Evolutionary conservation across 2,329 filamentous ascomycete genomes (phyloP).

Genomic region (Sordariomycetes sp.): DNA sequence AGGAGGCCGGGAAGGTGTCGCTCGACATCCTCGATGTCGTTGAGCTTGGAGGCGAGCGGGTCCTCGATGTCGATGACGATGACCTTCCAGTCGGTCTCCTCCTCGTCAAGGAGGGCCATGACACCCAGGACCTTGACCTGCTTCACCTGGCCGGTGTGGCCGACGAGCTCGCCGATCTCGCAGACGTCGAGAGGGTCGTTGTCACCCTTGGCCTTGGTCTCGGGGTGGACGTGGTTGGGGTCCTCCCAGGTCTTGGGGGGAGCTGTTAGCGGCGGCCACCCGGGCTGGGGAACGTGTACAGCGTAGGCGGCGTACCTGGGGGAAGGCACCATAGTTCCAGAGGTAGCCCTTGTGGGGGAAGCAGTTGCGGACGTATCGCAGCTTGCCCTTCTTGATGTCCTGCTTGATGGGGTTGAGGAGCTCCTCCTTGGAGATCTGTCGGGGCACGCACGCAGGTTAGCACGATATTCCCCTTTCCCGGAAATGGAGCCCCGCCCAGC

Average conservation of each 20-base stretch:
- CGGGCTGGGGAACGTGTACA: background rate
- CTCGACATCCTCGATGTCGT: conserved; percentile 98
- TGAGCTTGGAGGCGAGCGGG: conserved; percentile 88
- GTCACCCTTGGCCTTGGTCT: conserved; percentile 99
- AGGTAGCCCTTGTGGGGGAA: conserved; percentile 99
- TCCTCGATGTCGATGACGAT: conserved; percentile 99
- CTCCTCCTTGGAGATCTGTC: conserved; percentile 96
- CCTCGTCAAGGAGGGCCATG: conserved; percentile 98
- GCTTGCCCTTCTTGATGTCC: conserved; percentile 99
- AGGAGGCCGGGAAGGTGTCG: conserved; percentile 93
- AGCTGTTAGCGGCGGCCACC: background rate
- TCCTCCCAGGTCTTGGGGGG: conserved; percentile 89
- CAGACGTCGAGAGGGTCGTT: conserved; percentile 99
- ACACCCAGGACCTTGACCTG: conserved; percentile 99
- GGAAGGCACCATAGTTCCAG: conserved; percentile 99
- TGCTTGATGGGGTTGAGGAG: conserved; percentile 98
- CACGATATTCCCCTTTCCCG: background rate
- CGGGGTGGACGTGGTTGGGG: conserved; percentile 87
- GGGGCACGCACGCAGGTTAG: background rate
- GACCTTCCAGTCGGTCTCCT: conserved; percentile 99
- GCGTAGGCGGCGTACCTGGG: conserved; percentile 54
- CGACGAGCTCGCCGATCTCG: conserved; percentile 97
- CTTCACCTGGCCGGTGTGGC: conserved; percentile 93
- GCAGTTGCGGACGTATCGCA: conserved; percentile 98
- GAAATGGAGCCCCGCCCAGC: background rate